Base-by-base conservation (phyloP, 176 grass and related monocot species). In the Otatea glauca region DNA sequence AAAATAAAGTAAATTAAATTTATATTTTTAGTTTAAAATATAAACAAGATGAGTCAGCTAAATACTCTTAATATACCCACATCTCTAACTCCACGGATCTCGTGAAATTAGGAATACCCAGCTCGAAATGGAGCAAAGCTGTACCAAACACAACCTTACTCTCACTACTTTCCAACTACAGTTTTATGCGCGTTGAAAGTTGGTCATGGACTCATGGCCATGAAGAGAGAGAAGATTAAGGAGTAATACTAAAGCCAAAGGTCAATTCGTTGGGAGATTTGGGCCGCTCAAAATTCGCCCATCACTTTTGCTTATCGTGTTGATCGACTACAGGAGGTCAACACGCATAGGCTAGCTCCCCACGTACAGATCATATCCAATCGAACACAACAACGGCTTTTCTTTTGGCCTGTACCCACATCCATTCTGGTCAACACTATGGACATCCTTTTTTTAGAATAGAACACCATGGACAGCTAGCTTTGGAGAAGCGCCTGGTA, bases 101-200 rank as follows among this genome's bases (percentile, higher is more conserved):
- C n/a, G n/a, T n/a, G n/a, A n/a, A n/a, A n/a, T n/a, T n/a, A n/a
- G n/a, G n/a, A n/a, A n/a, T n/a, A n/a, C n/a, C n/a, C n/a, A n/a
- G n/a, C n/a, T n/a, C n/a, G n/a, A n/a, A n/a, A n/a, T n/a, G n/a
- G n/a, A n/a, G n/a, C n/a, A n/a, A n/a, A n/a, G n/a, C n/a, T n/a
- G n/a, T n/a, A n/a, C n/a, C n/a, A n/a, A n/a, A n/a, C n/a, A n/a
- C n/a, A n/a, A n/a, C n/a, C n/a, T 23, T 34, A 7, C 61, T 32
- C 54, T 4, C 55, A 50, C 32, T 68, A 7, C 69, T 81, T 64
- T 69, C 54, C 4, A 9, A 1, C 27, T 38, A 75, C 50, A 63
- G 44, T 74, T 64, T 65, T 62, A 25, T 47, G 47, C 62, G 61
- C 70, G 64, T 24, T 25, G 34, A 88, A 78, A 83, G 86, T 3